Evolutionary conservation across 257 asterid genomes (phyloP), one percentile per base, ranked within the genome.

Genomic region (Scutellaria baicalensis): DNA sequence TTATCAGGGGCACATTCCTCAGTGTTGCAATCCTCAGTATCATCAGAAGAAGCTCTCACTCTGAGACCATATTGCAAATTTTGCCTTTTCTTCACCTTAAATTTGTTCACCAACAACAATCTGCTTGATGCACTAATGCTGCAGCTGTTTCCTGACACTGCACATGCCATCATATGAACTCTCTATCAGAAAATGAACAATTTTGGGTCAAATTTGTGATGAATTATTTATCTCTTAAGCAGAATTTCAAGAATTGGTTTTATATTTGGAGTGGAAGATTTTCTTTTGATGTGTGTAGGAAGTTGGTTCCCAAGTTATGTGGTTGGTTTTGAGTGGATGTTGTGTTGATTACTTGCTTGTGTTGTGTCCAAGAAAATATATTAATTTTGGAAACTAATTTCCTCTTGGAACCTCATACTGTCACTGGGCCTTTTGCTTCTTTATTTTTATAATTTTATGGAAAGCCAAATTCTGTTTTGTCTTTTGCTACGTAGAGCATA

Each of bases 1-100:
- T 93, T 93, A 35, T 93, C 96, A 1, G 96, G 97, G 16, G 96
- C 99, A 71, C 97, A 91, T 83, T 93, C 97, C 72, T 93, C 99
- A 18, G 76, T 64, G 61, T 91, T 91, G 83, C 99, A 91, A 13
- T 90, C 88, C 4, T 80, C 92, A 0, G 83, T 9, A 60, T 83
- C 90, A 13, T 84, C 89, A 4, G 89, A 49, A 74, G 92, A 68
- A 76, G 84, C 87, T 72, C 81, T 75, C 38, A 77, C 56, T 71
- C 68, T 80, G 65, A 84, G 16, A 3, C 56, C 18, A 40, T 70
- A 61, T 2, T 76, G 69, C 54, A 75, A 49, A 68, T 18, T 72
- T 16, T 38, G 85, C 75, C 68, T 81, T 74, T 71, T 85, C 65
- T 74, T 82, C 20, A 31, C 70, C 65, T 64, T 72, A 31, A 39